phyloP scores from a whole-genome alignment of 2,329 filamentous ascomycete genomes.

The Neophaeococcomyces aloes region DNA sequence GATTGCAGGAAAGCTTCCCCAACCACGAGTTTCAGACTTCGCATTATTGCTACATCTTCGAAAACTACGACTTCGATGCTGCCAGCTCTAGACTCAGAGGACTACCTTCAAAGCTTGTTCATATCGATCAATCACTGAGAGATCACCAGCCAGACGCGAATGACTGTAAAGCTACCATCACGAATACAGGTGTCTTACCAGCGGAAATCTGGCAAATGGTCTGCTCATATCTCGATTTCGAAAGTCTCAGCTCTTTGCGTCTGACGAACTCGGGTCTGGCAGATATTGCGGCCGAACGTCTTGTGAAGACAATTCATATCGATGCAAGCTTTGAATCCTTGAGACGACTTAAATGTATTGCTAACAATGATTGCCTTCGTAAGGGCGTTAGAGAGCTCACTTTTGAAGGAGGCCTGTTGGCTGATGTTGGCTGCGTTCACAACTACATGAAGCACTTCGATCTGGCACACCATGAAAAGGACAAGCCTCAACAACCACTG shows the following conservation, averaged over 20 bases:
- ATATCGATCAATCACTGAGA: no score
- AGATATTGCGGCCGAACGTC: conserved; percentile 18
- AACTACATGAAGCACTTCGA: conserved; percentile 17
- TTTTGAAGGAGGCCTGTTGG: conserved; percentile 19
- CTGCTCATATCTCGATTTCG: conserved; percentile 13
- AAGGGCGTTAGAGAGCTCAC: conserved; percentile 18
- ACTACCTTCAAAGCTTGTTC: no score
- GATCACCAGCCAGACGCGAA: no score
- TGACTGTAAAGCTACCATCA: no score
- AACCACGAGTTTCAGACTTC: background rate
- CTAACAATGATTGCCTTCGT: conserved; percentile 14
- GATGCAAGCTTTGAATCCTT: conserved; percentile 18
- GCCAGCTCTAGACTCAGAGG: background rate
- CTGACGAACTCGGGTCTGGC: conserved; percentile 12
- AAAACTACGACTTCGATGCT: conserved; percentile 1
- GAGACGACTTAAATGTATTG: conserved; percentile 14
- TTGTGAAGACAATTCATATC: conserved; percentile 17
- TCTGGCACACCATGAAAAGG: conserved; percentile 12
- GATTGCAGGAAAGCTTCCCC: background rate
- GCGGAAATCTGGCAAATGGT: conserved; percentile 19
- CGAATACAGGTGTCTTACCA: conserved; percentile 14
- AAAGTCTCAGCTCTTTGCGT: conserved; percentile 13
- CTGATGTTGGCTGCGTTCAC: conserved; percentile 18
- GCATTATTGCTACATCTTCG: conserved; percentile 1
- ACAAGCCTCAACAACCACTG: conserved; percentile 12